These are phyloP conservation scores for Desmodesmus armatus DNA, from an alignment of 139 green algal genomes.

Conservation along the genomic window DNA sequence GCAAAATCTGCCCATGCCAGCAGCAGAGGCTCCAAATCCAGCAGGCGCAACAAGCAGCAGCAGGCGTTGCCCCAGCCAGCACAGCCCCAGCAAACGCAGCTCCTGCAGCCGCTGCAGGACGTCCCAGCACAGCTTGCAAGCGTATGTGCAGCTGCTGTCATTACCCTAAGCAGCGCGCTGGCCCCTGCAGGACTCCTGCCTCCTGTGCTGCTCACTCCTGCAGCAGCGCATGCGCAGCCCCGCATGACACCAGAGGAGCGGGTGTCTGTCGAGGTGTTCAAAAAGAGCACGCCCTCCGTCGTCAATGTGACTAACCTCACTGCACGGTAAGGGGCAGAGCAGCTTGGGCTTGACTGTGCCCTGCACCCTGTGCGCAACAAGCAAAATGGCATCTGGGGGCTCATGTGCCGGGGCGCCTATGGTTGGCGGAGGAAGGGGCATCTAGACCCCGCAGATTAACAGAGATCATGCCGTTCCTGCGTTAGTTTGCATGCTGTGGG, in stretches of 20 bases:
- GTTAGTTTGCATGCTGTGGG: no score
- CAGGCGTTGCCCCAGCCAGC: neutral
- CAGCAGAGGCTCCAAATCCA: neutral
- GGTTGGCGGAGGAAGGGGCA: no score
- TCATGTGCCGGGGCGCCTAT: no score
- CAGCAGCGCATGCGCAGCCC: neutral
- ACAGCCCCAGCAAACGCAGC: neutral
- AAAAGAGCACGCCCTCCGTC: slow-evolving; percentile 69
- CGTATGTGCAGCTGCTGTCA: slow-evolving; percentile 6
- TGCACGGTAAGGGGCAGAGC: slow-evolving; percentile 43
- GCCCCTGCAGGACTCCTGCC: neutral
- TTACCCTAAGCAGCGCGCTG: slow-evolving; percentile 12
- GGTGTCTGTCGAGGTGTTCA: slow-evolving; percentile 79
- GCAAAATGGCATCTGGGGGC: no score
- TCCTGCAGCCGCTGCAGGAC: neutral
- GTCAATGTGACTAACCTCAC: slow-evolving; percentile 88
- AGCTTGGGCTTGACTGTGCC: neutral
- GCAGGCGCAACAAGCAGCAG: neutral
- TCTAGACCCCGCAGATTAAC: no score
- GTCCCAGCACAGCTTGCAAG: neutral
- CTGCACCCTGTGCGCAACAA: neutral
- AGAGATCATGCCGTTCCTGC: no score
- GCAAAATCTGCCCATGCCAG: no score
- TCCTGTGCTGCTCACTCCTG: neutral
- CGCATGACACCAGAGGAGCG: slow-evolving; percentile 47